Conservation (phyloP, 2,329 filamentous ascomycete genomes). For the Fusarium dlaminii region DNA sequence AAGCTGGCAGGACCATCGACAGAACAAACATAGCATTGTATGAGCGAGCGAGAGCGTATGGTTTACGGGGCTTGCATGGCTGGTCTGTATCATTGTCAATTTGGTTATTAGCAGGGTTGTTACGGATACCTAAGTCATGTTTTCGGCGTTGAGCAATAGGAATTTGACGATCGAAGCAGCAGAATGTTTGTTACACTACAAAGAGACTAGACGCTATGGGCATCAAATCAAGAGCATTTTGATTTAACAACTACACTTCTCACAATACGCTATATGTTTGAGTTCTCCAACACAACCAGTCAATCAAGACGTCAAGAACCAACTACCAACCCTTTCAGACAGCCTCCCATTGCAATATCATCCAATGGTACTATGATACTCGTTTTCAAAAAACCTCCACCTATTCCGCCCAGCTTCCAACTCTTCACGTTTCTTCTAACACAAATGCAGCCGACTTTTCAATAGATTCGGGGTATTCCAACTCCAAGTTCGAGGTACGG, state of each 20-base stretch:
- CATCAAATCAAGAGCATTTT: slow-evolving; percentile 28
- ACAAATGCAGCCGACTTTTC: not conserved
- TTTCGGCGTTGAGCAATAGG: slow-evolving; percentile 19
- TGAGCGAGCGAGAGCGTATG: not conserved
- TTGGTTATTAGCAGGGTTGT: slow-evolving; percentile 22
- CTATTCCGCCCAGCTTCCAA: not conserved
- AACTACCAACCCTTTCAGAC: slow-evolving; percentile 16
- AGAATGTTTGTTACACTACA: not conserved
- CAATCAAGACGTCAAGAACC: not conserved
- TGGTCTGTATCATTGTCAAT: slow-evolving; percentile 6
- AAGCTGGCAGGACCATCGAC: not conserved
- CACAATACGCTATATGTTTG: slow-evolving; percentile 2
- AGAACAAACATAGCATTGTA: slow-evolving; percentile 20
- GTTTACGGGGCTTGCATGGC: not conserved
- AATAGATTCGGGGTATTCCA: slow-evolving; percentile 15
- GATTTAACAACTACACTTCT: not conserved
- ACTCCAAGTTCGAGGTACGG: slow-evolving; percentile 23
- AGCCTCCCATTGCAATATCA: slow-evolving; percentile 25
- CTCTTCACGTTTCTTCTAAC: not conserved
- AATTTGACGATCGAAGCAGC: slow-evolving; percentile 3
- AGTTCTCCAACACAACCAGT: not conserved
- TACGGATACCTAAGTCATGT: slow-evolving; percentile 28
- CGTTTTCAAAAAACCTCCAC: not conserved
- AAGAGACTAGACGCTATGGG: slow-evolving; percentile 1
- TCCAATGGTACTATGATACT: not conserved